Base-by-base conservation (phyloP, 2,329 filamentous ascomycete species). In the Alternaria dauci region DNA sequence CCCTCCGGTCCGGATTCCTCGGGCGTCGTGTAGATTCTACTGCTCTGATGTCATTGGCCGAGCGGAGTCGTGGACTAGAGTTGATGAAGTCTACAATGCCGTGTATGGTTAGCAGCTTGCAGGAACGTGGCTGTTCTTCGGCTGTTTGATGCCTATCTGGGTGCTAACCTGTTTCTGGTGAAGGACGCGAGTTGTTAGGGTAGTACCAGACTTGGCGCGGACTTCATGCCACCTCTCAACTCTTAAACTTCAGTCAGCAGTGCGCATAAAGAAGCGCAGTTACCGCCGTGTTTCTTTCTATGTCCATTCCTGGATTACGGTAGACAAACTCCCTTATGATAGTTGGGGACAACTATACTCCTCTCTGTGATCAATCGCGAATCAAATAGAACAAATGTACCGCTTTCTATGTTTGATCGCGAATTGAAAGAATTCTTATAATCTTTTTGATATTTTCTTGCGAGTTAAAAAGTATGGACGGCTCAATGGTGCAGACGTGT, bases 21-120 rank as follows among this genome's bases (percentile, higher is more conserved):
- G 47, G 58, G 28, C 6, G 8, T 52, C 23, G 32, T 47, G n/a
- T 52, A 28, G 32, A 32, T 16, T 38, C 25, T 30, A 18, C 39
- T 26, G 14, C 4, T 8, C 16, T 11, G 3, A 14, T 47, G 16
- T 47, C 36, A 60, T 59, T 60, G 58, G 61, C 43, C 20, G 46
- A 20, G n/a, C 7, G 4, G 39, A 23, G 25, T 32, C 9, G 47
- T 62, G 26, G 56, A 55, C 20, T 56, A 51, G 44, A 51, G 25
- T 48, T 56, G 53, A 61, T 61, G 63, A 62, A 63, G 63, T 63
- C 48, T 61, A 58, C 61, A 61, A 51, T 63, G 58, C 58, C 58
- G 23, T 20, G 48, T 51, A 12, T 23, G 48, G 61, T 63, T 63
- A 63, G 61, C 18, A 18, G 58, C 41, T 42, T 60, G 58, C 58